Conservation (phyloP, 108 stramenopile genomes). For the Nitzschia sp. region DNA sequence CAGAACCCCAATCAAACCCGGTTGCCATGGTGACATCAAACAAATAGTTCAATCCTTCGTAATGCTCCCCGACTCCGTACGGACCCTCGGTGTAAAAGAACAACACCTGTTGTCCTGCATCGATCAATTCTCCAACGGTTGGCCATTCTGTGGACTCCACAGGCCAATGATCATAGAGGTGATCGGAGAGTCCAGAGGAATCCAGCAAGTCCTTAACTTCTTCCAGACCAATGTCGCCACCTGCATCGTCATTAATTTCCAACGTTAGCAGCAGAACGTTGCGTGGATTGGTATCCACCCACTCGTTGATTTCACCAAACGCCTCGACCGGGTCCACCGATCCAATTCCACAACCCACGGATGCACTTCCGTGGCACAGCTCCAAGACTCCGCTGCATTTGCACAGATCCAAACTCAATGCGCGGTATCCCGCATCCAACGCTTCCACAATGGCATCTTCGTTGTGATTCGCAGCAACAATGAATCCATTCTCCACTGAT, state of each 20-base stretch:
- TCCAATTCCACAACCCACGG: constrained; percentile 50
- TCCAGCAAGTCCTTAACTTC: constrained; percentile 23
- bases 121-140: constrained; percentile 51
- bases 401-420: constrained; percentile 58
- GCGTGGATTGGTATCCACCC: constrained; percentile 47
- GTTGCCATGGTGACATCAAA: constrained; percentile 58
- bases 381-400: constrained; percentile 49
- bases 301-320: constrained; percentile 45
- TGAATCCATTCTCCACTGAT: constrained; percentile 35
- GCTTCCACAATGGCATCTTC: constrained; percentile 32
- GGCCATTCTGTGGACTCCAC: constrained; percentile 47
- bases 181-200: constrained; percentile 10
- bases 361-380: constrained; percentile 47
- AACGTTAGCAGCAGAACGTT: constrained; percentile 58
- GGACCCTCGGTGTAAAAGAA: constrained; percentile 60
- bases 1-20: constrained; percentile 36
- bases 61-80: constrained; percentile 32
- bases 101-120: constrained; percentile 51
- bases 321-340: constrained; percentile 45
- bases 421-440: constrained; percentile 53
- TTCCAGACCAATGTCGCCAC: constrained; percentile 13
- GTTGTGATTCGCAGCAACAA: constrained; percentile 49
- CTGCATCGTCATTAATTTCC: constrained; percentile 49
- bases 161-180: constrained; percentile 19
- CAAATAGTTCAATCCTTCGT: constrained; percentile 46